Conservation (phyloP, 2,329 filamentous ascomycete species). For the Paraconiothyrium brasiliense region DNA sequence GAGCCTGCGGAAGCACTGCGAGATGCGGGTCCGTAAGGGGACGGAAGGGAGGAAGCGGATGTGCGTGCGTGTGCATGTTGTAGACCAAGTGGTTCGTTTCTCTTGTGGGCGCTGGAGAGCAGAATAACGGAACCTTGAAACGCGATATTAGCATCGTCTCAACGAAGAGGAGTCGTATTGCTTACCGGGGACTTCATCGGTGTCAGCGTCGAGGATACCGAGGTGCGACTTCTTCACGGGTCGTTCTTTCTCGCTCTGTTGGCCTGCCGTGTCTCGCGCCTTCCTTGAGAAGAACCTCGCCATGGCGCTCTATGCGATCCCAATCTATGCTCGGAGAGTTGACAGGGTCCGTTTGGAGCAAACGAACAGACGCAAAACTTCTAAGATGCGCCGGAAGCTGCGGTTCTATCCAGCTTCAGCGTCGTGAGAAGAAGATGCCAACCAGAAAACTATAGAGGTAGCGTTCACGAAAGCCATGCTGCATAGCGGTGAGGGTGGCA, state of each 20-base stretch:
- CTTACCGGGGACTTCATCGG: constrained; percentile 87
- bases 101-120: constrained; percentile 63
- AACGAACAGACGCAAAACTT: background rate
- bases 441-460: background rate
- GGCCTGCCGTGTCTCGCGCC: constrained; percentile 3
- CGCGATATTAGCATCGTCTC: background rate
- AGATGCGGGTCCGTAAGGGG: constrained; percentile 32
- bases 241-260: constrained; percentile 21
- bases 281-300: constrained; percentile 15
- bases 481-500: constrained; percentile 6
- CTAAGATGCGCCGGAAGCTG: background rate
- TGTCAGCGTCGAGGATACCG: constrained; percentile 83
- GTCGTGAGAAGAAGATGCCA: background rate
- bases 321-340: background rate
- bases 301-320: constrained; percentile 8
- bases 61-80: constrained; percentile 69
- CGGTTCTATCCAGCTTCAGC: background rate
- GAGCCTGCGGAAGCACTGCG: constrained; percentile 32
- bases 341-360: background rate
- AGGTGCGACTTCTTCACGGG: constrained; percentile 60
- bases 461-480: background rate
- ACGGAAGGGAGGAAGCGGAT: constrained; percentile 63
- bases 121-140: constrained; percentile 67
- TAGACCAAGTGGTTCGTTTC: constrained; percentile 70
- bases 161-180: background rate